Evolutionary conservation across 805 yeast species (phyloP), one percentile per base, ranked within the genome.

Genomic region (Cyberlindnera euphorbiae): DNA sequence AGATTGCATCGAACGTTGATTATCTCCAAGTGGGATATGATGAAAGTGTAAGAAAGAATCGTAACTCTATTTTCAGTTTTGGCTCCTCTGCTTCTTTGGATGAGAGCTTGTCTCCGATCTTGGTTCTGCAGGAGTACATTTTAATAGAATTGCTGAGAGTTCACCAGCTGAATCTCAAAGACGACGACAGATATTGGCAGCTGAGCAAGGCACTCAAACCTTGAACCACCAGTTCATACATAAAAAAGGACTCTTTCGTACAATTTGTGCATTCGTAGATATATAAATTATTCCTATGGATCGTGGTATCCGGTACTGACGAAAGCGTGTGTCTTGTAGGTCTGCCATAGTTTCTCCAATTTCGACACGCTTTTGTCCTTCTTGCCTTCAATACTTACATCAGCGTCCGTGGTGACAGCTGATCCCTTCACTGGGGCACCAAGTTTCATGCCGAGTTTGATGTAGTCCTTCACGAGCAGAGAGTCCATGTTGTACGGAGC

Each of bases 161-260:
- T 11, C 67, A 75, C 41, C 82, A 75, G 46, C 60, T 77, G 39
- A 77, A 77, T 53, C 57, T 68, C 39, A 62, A 67, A 26, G 82
- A 79, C 39, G 75, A 70, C 28, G 89, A 83, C 47, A 65, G 93
- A 45, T 77, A 80, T 5, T 82, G 89, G 82, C 72, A 78, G 36
- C 62, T 81, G 53, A 82, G 89, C 60, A 73, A 83, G 50, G 26
- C 9, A 26, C 17, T 48, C 17, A 45, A 41, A 26, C 31, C 41
- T 21, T 42, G 26, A 28, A 16, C 6, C 4, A n/a, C n/a, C n/a
- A n/a, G n/a, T n/a, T n/a, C n/a, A n/a, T n/a, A n/a, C n/a, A n/a
- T n/a, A n/a, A n/a, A n/a, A n/a, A n/a, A n/a, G n/a, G n/a, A n/a
- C n/a, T n/a, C n/a, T n/a, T n/a, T n/a, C n/a, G n/a, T n/a, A n/a